Evolutionary conservation across 805 yeast genomes (phyloP), one percentile per base, ranked within the genome.

Genomic region (Candida boleticola): DNA sequence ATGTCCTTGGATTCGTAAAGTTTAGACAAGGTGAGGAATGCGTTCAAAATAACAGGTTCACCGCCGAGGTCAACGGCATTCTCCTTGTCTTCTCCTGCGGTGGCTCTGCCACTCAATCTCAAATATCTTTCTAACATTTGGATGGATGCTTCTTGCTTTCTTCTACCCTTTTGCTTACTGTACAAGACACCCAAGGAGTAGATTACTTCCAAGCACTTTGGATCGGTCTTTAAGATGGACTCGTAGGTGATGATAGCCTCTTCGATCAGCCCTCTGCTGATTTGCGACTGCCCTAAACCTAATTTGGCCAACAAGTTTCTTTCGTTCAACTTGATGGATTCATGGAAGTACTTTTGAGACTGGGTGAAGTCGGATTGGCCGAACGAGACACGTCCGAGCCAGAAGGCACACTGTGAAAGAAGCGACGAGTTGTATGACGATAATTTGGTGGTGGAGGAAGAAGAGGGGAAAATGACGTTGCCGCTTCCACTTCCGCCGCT

Each of bases 211-310:
- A 83, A 66, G 38, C 85, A 74, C 54, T 81, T 83, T 18, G 87
- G 83, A 53, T 82, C 75, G 14, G 75, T 67, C 51, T 83, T 80
- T 43, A 82, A 74, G 35, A 88, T 70, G 35, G 79, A 77, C 58
- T 92, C 98, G 54, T 88, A 85, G 0, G 96, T 81, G 48, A 90
- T 74, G 49, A 85, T 79, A 10, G 98, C 93, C 58, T 90, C 97
- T 53, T 87, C 89, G 9, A 77, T 58, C 31, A 85, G 78, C 36
- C 82, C 83, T 57, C 90, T 82, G 40, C 80, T 74, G 41, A 84
- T 76, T 57, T 89, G 89, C 2, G 96, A 77, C 60, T 89, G 95
- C 1, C 95, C 96, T 44, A 85, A 74, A 23, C 97, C 98, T 42
- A 90, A 68, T 50, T 80, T 80, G 0, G 97, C 82, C 17, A 85